These are phyloP conservation scores for Sicyos edulis DNA, from an alignment of 306 rosid species.

Conservation along the genomic window DNA sequence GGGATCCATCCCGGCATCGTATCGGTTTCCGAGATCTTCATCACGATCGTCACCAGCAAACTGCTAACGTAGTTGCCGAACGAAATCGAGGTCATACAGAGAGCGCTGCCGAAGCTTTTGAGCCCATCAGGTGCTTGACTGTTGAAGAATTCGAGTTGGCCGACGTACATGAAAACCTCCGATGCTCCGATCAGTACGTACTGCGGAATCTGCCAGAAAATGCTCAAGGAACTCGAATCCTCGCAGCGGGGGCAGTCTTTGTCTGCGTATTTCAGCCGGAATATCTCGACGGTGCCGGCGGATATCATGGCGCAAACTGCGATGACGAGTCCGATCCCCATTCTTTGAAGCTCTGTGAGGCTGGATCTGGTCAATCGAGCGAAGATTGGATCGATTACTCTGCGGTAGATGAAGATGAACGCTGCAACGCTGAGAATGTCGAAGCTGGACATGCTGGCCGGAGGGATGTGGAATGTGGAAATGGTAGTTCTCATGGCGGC, in stretches of 20 bases:
- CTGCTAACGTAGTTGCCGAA: conserved; percentile 71
- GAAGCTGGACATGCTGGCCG: too few species aligned
- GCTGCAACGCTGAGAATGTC: too few species aligned
- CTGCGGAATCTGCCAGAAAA: too few species aligned
- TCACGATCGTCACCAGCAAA: conserved; percentile 59
- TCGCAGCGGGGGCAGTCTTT: too few species aligned
- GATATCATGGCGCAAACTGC: conserved; percentile 59
- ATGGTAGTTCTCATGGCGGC: too few species aligned
- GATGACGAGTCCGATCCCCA: conserved; percentile 71
- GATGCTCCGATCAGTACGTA: too few species aligned
- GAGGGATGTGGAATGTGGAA: too few species aligned
- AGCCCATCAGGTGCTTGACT: conserved; percentile 54
- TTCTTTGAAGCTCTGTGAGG: conserved; percentile 61
- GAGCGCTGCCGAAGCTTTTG: conserved; percentile 82
- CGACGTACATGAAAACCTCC: too few species aligned
- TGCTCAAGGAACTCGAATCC: too few species aligned
- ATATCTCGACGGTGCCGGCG: conserved; percentile 57
- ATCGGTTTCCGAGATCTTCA: conserved; percentile 45
- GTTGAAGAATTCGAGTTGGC: too few species aligned
- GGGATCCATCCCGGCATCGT: too few species aligned
- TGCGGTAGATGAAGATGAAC: too few species aligned
- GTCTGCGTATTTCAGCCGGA: conserved; percentile 40
- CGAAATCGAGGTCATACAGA: conserved; percentile 75
- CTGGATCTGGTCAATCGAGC: conserved; percentile 32
- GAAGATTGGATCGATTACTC: conserved; percentile 28